phyloP scores from a whole-genome alignment of 2,329 filamentous ascomycete genomes.

The Fusarium circinatum region DNA sequence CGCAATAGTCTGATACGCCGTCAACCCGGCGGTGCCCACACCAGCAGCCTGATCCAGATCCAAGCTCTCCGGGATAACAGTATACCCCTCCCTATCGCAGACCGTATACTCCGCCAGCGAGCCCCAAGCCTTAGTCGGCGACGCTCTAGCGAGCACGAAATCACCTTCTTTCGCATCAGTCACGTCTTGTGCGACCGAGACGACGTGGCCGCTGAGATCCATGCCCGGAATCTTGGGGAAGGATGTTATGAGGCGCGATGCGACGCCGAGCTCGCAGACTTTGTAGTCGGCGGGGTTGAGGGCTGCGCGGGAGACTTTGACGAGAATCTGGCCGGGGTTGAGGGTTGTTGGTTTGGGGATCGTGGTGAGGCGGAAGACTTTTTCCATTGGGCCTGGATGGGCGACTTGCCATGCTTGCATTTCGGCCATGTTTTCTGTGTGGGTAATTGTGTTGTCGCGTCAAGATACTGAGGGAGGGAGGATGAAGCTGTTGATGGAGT shows the following conservation, averaged over 20 bases:
- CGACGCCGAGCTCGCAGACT: slow-evolving; percentile 53
- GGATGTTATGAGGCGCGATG: slow-evolving; percentile 45
- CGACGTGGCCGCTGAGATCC: slow-evolving; percentile 63
- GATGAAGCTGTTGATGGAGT: not conserved
- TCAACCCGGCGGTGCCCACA: slow-evolving; percentile 57
- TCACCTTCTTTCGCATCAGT: slow-evolving; percentile 52
- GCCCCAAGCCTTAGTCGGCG: slow-evolving; percentile 49
- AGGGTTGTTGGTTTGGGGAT: slow-evolving; percentile 36
- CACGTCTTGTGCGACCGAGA: slow-evolving; percentile 44
- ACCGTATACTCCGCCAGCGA: slow-evolving; percentile 57
- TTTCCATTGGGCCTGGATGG: slow-evolving; percentile 40
- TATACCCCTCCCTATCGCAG: slow-evolving; percentile 47
- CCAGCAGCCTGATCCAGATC: slow-evolving; percentile 55
- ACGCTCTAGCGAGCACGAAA: slow-evolving; percentile 55
- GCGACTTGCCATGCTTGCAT: slow-evolving; percentile 47
- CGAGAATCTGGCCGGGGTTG: slow-evolving; percentile 50
- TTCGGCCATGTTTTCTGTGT: slow-evolving; percentile 1
- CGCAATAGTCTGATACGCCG: slow-evolving; percentile 61
- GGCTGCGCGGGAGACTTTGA: slow-evolving; percentile 55
- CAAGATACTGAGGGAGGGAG: not conserved
- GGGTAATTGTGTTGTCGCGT: not conserved
- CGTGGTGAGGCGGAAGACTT: slow-evolving; percentile 36
- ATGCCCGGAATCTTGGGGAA: slow-evolving; percentile 58
- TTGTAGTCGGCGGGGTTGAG: slow-evolving; percentile 65
- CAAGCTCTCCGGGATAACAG: slow-evolving; percentile 53